Conservation (phyloP, 306 rosid species). For the Castanospermum australe region DNA sequence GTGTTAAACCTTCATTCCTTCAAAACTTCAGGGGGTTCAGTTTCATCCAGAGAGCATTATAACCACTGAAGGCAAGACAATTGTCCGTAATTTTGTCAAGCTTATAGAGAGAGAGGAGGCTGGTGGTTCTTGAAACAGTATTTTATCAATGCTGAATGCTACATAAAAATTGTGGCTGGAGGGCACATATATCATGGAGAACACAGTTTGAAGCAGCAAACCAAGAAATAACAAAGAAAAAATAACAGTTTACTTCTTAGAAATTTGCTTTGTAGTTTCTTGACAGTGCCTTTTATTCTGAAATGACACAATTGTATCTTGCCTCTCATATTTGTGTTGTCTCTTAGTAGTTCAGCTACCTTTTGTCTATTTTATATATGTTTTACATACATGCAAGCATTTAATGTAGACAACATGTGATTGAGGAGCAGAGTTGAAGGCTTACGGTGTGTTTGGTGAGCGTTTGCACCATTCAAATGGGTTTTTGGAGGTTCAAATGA, state of each 20-base stretch:
- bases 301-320: not conserved
- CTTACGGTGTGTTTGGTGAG: too few relatives aligned
- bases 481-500: too few relatives aligned
- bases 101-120: conserved; percentile 49
- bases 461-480: too few relatives aligned
- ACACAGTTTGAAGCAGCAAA: too few relatives aligned
- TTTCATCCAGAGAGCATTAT: conserved; percentile 78
- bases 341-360: not conserved
- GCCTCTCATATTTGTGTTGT: not conserved
- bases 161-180: not conserved
- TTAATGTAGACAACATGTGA: not conserved
- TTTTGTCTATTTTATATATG: not conserved
- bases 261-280: too few relatives aligned
- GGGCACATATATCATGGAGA: too few relatives aligned
- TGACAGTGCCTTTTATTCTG: not conserved
- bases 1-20: not conserved
- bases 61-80: conserved; percentile 53
- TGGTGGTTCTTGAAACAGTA: not conserved
- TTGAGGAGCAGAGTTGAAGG: not conserved
- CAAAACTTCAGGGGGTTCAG: conserved; percentile 65
- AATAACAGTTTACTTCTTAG: too few relatives aligned
- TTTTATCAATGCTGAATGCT: not conserved
- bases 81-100: conserved; percentile 51
- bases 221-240: too few relatives aligned
- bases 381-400: not conserved